Evolutionary conservation across 768 basidiomycete genomes (phyloP).

Genomic region (Tricholoma matsutake): DNA sequence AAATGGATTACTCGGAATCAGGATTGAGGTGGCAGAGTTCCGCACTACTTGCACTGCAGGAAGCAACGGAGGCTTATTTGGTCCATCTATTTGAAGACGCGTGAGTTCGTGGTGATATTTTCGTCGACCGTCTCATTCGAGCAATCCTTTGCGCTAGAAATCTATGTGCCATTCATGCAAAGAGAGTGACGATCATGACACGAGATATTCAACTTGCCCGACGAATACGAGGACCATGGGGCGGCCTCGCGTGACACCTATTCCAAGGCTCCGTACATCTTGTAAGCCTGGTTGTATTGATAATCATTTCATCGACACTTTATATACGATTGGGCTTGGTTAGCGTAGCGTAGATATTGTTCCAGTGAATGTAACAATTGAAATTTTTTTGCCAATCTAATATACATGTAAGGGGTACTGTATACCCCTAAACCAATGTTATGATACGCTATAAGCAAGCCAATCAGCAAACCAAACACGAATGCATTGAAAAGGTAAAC

Average conservation of each 20-base stretch:
- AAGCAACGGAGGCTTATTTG: slow-evolving; percentile 92
- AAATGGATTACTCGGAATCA: slow-evolving; percentile 54
- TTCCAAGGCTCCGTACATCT: slow-evolving; percentile 6
- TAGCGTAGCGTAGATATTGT: slow-evolving; percentile 9
- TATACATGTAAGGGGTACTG: neutral
- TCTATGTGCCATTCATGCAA: slow-evolving; percentile 95
- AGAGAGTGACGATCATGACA: slow-evolving; percentile 97
- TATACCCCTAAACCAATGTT: neutral
- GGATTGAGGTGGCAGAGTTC: slow-evolving; percentile 93
- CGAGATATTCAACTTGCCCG: slow-evolving; percentile 95
- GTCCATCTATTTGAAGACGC: slow-evolving; percentile 98
- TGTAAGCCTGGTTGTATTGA: slow-evolving; percentile 14
- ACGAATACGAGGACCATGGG: slow-evolving; percentile 90
- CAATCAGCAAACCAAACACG: neutral
- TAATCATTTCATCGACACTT: slow-evolving; percentile 4
- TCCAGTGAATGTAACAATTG: slow-evolving; percentile 7
- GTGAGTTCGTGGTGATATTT: slow-evolving; percentile 50
- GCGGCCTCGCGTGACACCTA: slow-evolving; percentile 52
- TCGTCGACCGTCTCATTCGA: slow-evolving; percentile 1
- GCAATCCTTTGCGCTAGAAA: slow-evolving; percentile 53
- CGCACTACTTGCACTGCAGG: slow-evolving; percentile 90
- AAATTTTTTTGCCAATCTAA: neutral
- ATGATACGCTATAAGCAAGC: neutral
- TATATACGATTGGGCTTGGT: slow-evolving; percentile 11
- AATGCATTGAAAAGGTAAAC: neutral